Evolutionary conservation across 1,139 yeast species (phyloP), one percentile per base, ranked within the genome.

Genomic region (Candida pseudoviswanathii): DNA sequence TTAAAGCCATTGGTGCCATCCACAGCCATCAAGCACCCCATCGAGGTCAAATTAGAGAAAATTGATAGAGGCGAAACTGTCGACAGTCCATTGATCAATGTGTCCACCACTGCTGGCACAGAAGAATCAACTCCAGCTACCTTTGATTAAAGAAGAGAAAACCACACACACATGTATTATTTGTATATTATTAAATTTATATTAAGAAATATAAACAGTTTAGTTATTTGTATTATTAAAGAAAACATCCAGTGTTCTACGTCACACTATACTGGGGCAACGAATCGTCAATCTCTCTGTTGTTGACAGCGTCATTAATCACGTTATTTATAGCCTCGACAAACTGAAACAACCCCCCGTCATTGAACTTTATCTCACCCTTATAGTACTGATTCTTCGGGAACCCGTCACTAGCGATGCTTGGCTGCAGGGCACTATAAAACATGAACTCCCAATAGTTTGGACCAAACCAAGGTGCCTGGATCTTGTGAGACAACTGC

Each of bases 381-480:
- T 63, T 59, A 61, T 71, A 77, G 58, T 69, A 71, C 42, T 72
- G 68, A 34, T 70, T 58, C 43, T 64, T 65, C 9, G 80, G 79
- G 34, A 75, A 68, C 2, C 83, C 79, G 43, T 78, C 82, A 44
- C 78, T 70, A 4, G 71, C 67, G 2, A 62, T 58, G 22, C 59
- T 48, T 2, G 69, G 66, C 27, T 53, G 54, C 2, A 63, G 52
- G 2, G 68, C 60, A 48, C 75, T 68, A 46, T 61, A 70, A 56
- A 80, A 77, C 41, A 72, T 49, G 44, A 77, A 71, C 54, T 71
- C 70, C 76, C 80, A 78, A 57, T 71, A 76, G 57, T 79, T 80
- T 22, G 82, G 71, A 0, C 85, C 85, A 58, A 80, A 77, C 83
- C 82, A 79, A 0, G 84, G 84, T 21, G 80, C 69, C 48, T 73